Conservation (phyloP, 2,329 filamentous ascomycete species). For the Cryphonectria naterciae region DNA sequence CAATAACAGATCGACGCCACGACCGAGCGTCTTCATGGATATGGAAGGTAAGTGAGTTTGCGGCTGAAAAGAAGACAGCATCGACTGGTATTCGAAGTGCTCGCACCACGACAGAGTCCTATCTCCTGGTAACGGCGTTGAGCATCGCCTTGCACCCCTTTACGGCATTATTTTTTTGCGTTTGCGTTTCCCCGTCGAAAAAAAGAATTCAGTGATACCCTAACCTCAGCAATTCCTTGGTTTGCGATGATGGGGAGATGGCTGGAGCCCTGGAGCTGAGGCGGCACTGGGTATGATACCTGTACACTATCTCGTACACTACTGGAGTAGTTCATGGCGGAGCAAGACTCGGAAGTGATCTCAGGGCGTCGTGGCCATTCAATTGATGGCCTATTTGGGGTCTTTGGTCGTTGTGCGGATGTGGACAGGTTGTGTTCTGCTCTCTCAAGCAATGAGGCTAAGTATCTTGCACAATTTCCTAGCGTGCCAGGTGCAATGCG, state of each 20-base stretch:
- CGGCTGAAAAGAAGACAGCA: constrained; percentile 1
- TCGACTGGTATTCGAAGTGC: constrained; percentile 6
- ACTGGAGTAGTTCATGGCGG: neutral
- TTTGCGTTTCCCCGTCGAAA: neutral
- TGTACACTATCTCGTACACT: neutral
- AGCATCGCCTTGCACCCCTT: neutral
- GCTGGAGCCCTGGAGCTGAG: constrained; percentile 9
- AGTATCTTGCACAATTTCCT: neutral
- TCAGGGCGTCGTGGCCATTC: neutral
- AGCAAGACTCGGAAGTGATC: neutral
- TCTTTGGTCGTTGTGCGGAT: neutral
- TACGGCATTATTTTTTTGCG: constrained; percentile 14
- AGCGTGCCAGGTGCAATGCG: neutral
- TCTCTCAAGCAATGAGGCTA: neutral
- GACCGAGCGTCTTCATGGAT: neutral
- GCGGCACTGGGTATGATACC: neutral
- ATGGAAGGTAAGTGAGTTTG: constrained; percentile 25
- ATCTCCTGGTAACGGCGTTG: neutral
- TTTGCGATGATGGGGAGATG: constrained; percentile 4
- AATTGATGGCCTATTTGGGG: neutral
- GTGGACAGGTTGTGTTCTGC: neutral
- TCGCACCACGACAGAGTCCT: neutral
- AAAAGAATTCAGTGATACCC: constrained; percentile 6
- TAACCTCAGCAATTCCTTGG: constrained; percentile 16
- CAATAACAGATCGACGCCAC: neutral